Conservation (phyloP, 1,284 basidiomycete species). For the Peniophora sp. region DNA sequence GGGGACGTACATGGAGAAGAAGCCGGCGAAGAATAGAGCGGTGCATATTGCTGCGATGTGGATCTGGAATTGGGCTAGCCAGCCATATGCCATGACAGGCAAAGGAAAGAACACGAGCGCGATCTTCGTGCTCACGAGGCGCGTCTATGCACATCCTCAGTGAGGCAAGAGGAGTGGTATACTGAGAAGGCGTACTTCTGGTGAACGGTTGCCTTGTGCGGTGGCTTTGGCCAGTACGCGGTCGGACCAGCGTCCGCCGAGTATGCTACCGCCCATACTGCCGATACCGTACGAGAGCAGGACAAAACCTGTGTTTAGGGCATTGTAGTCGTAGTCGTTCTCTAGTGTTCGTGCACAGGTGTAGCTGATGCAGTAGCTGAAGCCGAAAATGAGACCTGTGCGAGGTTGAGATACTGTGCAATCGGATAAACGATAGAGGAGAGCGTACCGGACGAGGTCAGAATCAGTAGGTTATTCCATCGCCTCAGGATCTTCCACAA, state of each 20-base stretch:
- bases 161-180: background rate
- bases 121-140: conserved; percentile 54
- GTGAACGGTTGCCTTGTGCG: conserved; percentile 42
- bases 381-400: conserved; percentile 66
- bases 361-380: conserved; percentile 63
- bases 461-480: conserved; percentile 60
- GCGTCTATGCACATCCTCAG: conserved; percentile 42
- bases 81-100: conserved; percentile 65
- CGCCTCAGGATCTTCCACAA: conserved; percentile 49
- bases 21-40: conserved; percentile 58
- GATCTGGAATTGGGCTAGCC: conserved; percentile 61
- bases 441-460: conserved; percentile 60
- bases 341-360: conserved; percentile 66
- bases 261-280: conserved; percentile 58
- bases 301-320: conserved; percentile 70
- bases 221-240: conserved; percentile 48
- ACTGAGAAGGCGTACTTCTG: conserved; percentile 47
- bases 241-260: conserved; percentile 79
- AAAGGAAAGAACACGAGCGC: conserved; percentile 50
- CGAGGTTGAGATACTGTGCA: background rate
- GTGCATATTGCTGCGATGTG: conserved; percentile 58
- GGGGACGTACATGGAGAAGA: conserved; percentile 56
- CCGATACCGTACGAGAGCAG: conserved; percentile 71
- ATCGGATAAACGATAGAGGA: background rate
- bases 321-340: conserved; percentile 56